phyloP scores from a whole-genome alignment of 176 grass and related monocot genomes.

The Raddia guianensis region DNA sequence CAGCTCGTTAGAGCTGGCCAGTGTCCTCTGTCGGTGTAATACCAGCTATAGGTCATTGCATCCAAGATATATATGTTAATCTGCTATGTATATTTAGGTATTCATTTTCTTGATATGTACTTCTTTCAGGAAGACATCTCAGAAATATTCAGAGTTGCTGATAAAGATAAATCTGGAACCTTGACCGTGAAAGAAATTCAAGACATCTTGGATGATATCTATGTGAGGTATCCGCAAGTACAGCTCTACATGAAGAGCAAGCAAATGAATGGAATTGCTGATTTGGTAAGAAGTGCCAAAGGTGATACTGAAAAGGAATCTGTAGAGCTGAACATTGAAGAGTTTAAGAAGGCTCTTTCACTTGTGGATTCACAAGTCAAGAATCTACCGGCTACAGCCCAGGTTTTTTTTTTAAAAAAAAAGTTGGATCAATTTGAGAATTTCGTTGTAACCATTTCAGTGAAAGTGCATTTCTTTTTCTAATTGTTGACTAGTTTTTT shows the following conservation, averaged over 20 bases:
- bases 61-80: neutral
- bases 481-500: constrained; percentile 9
- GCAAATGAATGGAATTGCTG: constrained; percentile 83
- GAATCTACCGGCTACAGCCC: constrained; percentile 89
- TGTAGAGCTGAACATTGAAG: constrained; percentile 79
- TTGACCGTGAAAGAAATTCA: constrained; percentile 97
- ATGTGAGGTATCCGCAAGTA: constrained; percentile 84
- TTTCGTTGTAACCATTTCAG: neutral
- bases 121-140: constrained; percentile 87
- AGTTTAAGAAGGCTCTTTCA: constrained; percentile 95
- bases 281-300: constrained; percentile 72
- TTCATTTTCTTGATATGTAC: constrained; percentile 27
- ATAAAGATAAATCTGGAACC: constrained; percentile 98
- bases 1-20: neutral
- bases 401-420: constrained; percentile 52
- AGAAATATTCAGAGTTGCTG: constrained; percentile 92
- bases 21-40: neutral
- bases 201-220: constrained; percentile 85
- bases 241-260: constrained; percentile 94
- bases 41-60: neutral
- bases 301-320: constrained; percentile 80
- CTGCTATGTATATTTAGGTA: neutral
- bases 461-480: neutral
- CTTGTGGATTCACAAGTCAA: constrained; percentile 96
- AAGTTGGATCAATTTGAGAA: neutral